These are phyloP conservation scores for Gilbertella persicaria DNA, from an alignment of 371 early-diverging fungal species.

Conservation along the genomic window DNA sequence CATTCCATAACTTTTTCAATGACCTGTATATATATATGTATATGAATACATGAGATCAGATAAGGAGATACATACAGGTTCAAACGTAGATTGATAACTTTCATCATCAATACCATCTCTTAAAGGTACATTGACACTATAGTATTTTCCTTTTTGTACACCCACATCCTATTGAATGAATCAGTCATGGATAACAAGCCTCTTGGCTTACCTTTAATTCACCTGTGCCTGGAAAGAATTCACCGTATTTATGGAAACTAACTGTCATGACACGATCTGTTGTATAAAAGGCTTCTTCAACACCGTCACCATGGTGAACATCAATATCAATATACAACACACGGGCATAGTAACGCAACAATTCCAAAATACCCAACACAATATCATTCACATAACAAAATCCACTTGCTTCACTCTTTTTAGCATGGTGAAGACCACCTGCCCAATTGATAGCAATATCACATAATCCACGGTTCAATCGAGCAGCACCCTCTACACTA, in stretches of 20 bases:
- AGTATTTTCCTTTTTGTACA: slow-evolving; percentile 54
- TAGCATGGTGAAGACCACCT: slow-evolving; percentile 97
- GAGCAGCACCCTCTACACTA: slow-evolving; percentile 70
- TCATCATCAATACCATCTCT: slow-evolving; percentile 96
- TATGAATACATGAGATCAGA: not conserved
- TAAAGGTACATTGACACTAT: slow-evolving; percentile 88
- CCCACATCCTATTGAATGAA: slow-evolving; percentile 74
- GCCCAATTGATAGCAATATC: slow-evolving; percentile 98
- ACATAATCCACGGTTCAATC: slow-evolving; percentile 80
- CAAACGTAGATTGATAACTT: slow-evolving; percentile 88
- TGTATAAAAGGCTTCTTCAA: slow-evolving; percentile 96
- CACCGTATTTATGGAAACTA: slow-evolving; percentile 96
- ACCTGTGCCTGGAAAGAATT: slow-evolving; percentile 96
- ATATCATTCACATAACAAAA: slow-evolving; percentile 99
- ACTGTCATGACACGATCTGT: slow-evolving; percentile 97
- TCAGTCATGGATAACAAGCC: slow-evolving; percentile 60
- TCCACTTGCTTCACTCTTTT: slow-evolving; percentile 91
- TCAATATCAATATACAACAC: slow-evolving; percentile 98
- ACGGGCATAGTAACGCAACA: slow-evolving; percentile 75
- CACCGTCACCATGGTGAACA: slow-evolving; percentile 98
- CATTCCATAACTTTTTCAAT: slow-evolving; percentile 91
- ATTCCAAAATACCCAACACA: slow-evolving; percentile 90
- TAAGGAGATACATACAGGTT: slow-evolving; percentile 60
- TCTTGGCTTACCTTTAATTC: slow-evolving; percentile 66
- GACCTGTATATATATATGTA: slow-evolving; percentile 49